Evolutionary conservation across 129 eudicot genomes (phyloP).

Genomic region (Lactuca sativa): DNA sequence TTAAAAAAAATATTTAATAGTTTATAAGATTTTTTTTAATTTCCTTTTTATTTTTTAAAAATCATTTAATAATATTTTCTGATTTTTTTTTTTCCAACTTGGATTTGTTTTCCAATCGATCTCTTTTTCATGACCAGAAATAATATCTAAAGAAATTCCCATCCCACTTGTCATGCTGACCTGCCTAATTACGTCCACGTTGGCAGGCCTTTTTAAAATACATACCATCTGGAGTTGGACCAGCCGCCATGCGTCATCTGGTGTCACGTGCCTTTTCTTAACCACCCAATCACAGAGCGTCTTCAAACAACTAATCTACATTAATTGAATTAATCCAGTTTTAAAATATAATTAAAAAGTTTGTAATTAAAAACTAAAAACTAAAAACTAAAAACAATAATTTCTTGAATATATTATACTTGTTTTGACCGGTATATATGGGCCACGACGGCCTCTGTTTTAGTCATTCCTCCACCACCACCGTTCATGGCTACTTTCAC

Average conservation of each 20-base stretch:
- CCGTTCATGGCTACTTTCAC: conserved; percentile 32
- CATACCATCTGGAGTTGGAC: conserved; percentile 24
- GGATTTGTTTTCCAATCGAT: no score
- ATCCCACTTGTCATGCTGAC: conserved; percentile 38
- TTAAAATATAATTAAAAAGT: not conserved
- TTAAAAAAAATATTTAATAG: no score
- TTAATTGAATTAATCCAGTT: not conserved
- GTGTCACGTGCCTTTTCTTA: conserved; percentile 41
- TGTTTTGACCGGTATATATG: conserved; percentile 4
- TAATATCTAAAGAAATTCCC: no score
- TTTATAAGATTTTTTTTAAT: no score
- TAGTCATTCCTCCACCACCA: not conserved
- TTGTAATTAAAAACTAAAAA: not conserved
- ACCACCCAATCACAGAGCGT: not conserved
- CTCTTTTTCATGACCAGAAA: no score
- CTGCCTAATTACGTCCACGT: conserved; percentile 31
- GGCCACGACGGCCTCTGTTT: not conserved
- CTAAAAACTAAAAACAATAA: not conserved
- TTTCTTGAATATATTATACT: not conserved
- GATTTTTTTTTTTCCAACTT: no score
- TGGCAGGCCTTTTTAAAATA: conserved; percentile 9
- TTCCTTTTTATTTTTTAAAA: no score
- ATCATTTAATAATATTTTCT: no score
- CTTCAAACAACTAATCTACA: not conserved
- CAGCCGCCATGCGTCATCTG: conserved; percentile 48